Evolutionary conservation across 257 asterid species (phyloP).

Genomic region (Paulownia fortunei): DNA sequence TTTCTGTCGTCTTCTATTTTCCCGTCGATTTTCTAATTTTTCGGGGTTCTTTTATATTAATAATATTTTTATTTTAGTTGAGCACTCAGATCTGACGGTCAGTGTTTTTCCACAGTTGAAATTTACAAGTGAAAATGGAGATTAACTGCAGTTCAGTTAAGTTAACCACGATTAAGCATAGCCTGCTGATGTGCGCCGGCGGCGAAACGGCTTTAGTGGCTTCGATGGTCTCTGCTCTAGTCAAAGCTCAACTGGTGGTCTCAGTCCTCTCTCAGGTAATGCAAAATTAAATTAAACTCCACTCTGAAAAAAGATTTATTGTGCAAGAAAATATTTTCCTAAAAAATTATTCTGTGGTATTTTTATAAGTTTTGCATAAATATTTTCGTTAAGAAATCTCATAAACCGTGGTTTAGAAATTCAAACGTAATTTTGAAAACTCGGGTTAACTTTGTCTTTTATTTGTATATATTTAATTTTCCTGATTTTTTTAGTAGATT

Average conservation of each 20-base stretch:
- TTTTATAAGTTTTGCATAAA: neutral
- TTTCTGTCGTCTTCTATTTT: slow-evolving; percentile 25
- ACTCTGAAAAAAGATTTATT: neutral
- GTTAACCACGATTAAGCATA: slow-evolving; percentile 34
- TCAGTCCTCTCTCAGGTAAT: slow-evolving; percentile 52
- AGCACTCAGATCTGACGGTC: slow-evolving; percentile 41
- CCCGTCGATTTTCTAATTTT: neutral
- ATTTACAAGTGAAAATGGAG: slow-evolving; percentile 40
- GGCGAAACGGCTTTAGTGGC: slow-evolving; percentile 54
- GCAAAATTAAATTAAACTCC: neutral
- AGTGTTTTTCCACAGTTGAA: slow-evolving; percentile 20
- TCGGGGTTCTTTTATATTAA: neutral
- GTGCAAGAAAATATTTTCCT: neutral
- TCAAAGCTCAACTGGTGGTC: slow-evolving; percentile 45
- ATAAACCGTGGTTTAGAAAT: neutral
- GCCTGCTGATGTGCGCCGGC: slow-evolving; percentile 52
- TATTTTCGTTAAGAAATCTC: neutral
- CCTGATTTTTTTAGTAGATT: neutral
- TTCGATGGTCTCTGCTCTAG: slow-evolving; percentile 45
- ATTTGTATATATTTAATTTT: neutral
- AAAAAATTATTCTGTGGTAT: neutral
- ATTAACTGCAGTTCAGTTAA: slow-evolving; percentile 40
- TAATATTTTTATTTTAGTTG: neutral
- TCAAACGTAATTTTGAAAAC: neutral
- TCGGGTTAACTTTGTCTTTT: too few relatives aligned